Base-by-base conservation (phyloP, 768 basidiomycete species). In the Mycena leptocephala region DNA sequence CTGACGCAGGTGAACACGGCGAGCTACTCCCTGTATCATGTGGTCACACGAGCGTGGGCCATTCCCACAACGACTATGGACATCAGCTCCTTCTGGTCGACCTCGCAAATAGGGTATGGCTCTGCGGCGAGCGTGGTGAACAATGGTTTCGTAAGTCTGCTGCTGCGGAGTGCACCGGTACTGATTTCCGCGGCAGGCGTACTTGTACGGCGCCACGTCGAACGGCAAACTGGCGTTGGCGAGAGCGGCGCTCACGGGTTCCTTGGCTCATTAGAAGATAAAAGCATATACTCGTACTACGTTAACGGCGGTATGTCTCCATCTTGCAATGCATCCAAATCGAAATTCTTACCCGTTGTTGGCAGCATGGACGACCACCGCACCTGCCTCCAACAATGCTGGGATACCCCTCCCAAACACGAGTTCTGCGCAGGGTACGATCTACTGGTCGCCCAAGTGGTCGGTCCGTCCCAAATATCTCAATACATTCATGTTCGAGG, bases 381-480 rank as follows among this genome's bases (percentile, higher is more conserved):
- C 51, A 18, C 76, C 76, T 16, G 46, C 51, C 5, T 28, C 33
- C 26, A 70, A 32, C 37, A 43, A 68, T 13, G 35, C 72, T 9
- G 30, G 26, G 0, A 77, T 77, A 5, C 41, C 62, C 7, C 72
- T 77, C 22, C 41, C 66, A 6, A 77, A 77, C 58, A 77, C 76
- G 55, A 56, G 72, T 24, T 51, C 51, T 20, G 69, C 22, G 7
- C 76, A 77, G 51, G 76, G 76, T 9, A 70, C 68, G 6, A 53
- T 77, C 13, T 77, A 74, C 58, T 77, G 24, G 28, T 77, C 76
- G 20, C 26, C 64, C 22, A 76, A 76, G 41, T 76, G 74, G 74
- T 24, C 33, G n/a, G 73, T 69, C 18, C 18, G 65, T 74, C 11
- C 5, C 43, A 2, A 3, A 18, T 20, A 18, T 20, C 10, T 43